Conservation (phyloP, 2,329 filamentous ascomycete species). For the Colletotrichum tropicale region DNA sequence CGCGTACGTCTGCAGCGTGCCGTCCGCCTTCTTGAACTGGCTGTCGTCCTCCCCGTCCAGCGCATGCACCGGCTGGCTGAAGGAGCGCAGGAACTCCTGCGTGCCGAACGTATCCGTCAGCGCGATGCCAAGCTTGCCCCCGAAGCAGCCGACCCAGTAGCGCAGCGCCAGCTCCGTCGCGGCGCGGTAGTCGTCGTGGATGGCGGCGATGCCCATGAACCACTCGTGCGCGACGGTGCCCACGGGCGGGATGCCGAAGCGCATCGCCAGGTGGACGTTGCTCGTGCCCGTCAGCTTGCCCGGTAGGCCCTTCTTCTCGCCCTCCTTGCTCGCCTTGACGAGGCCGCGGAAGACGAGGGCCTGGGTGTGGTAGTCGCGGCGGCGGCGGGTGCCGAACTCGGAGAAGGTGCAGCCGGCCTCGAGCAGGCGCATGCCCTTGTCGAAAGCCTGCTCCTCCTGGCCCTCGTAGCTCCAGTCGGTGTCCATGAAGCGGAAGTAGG, state of each 20-base stretch:
- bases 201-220: slow-evolving; percentile 98
- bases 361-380: slow-evolving; percentile 94
- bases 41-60: slow-evolving; percentile 49
- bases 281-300: slow-evolving; percentile 88
- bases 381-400: slow-evolving; percentile 89
- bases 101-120: slow-evolving; percentile 98
- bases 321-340: slow-evolving; percentile 77
- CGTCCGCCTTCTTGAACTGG: slow-evolving; percentile 38
- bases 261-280: slow-evolving; percentile 97
- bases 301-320: slow-evolving; percentile 63
- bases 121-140: slow-evolving; percentile 82
- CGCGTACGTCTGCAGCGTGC: slow-evolving; percentile 69
- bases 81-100: slow-evolving; percentile 83
- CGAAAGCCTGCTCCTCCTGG: slow-evolving; percentile 83
- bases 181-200: slow-evolving; percentile 81
- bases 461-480: slow-evolving; percentile 88
- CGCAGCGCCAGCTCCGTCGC: slow-evolving; percentile 85
- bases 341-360: slow-evolving; percentile 89
- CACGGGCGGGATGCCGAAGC: slow-evolving; percentile 81
- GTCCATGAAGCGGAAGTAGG: slow-evolving; percentile 97
- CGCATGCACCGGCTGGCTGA: slow-evolving; percentile 67
- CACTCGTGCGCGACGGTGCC: slow-evolving; percentile 95
- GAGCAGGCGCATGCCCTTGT: slow-evolving; percentile 79
- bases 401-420: slow-evolving; percentile 87
- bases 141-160: slow-evolving; percentile 93